These are phyloP conservation scores for Ascochyta lentis DNA, from an alignment of 2,329 filamentous ascomycete species.

Conservation along the genomic window DNA sequence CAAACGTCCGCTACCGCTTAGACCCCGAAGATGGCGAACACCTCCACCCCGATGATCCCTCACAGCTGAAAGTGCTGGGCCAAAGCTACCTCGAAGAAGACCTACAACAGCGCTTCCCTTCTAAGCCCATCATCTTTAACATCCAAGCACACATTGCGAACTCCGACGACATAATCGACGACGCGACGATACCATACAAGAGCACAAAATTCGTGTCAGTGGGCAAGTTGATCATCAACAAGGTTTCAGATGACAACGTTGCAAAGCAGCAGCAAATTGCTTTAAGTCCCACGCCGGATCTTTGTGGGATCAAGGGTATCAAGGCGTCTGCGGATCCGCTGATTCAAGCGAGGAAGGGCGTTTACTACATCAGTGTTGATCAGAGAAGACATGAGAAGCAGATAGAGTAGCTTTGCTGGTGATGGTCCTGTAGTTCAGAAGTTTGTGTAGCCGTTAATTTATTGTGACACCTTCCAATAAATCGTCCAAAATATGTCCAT, in stretches of 20 bases:
- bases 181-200: slow-evolving; percentile 15
- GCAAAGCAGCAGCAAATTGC: slow-evolving; percentile 16
- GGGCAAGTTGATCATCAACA: slow-evolving; percentile 10
- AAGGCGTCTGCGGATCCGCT: slow-evolving; percentile 8
- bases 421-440: background rate
- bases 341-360: slow-evolving; percentile 12
- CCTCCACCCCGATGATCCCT: slow-evolving; percentile 4
- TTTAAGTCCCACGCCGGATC: slow-evolving; percentile 15
- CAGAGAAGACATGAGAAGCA: slow-evolving; percentile 17
- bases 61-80: slow-evolving; percentile 1
- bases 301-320: slow-evolving; percentile 11
- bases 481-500: too few species aligned
- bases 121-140: slow-evolving; percentile 13
- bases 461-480: too few species aligned
- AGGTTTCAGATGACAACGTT: slow-evolving; percentile 10
- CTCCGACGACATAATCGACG: slow-evolving; percentile 13
- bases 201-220: slow-evolving; percentile 12
- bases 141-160: slow-evolving; percentile 16
- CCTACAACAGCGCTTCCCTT: slow-evolving; percentile 7
- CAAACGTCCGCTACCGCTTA: slow-evolving; percentile 15
- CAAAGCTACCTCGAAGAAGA: slow-evolving; percentile 15
- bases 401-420: slow-evolving; percentile 2
- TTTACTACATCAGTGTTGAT: slow-evolving; percentile 17
- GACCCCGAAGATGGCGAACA: slow-evolving; percentile 15
- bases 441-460: too few species aligned